Evolutionary conservation across 257 asterid genomes (phyloP), one percentile per base, ranked within the genome.

Genomic region (Salvia rosmarinus): DNA sequence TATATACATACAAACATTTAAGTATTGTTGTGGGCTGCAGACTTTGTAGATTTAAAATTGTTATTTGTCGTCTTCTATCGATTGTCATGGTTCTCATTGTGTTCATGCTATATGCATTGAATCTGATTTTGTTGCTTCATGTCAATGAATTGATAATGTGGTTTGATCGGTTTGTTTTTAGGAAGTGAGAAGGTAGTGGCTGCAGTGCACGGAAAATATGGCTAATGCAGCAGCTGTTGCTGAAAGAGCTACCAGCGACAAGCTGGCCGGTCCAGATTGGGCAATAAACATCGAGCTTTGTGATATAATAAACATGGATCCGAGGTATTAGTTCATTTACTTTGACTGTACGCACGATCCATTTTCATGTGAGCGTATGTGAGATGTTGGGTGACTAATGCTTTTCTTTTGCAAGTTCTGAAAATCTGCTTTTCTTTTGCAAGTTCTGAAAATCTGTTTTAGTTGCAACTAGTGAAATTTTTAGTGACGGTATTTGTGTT

Each of bases 251-350:
- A 87, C 91, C 16, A 83, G 88, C 70, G 96, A 85, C 75, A 75
- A 80, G 87, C 83, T 87, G 82, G 81, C 75, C 76, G 93, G 88
- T 70, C 96, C 96, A 6, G 92, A 86, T 68, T 89, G 96, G 92
- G 92, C 85, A 13, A 75, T 86, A 51, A 62, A 62, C 57, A 9
- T 50, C 57, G 77, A 72, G 71, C 77, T 72, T 8, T 72, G 77
- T 64, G 64, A 72, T 62, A 51, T 62, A 51, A 63, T 72, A 62
- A 89, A 89, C 71, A 80, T 84, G 32, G 89, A 89, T 79, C 88
- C 86, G 46, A 83, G 89, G 88, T 85, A 83, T 55, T 65, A 34
- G 42, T 70, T 54, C 64, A 0, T 67, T 30, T 56, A 21, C 70
- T 70, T 55, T 23, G 56, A 51, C 56, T 5, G 12, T 42, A 63